Evolutionary conservation across 768 basidiomycete species (phyloP).

Genomic region (Thelephora aurantiotincta): DNA sequence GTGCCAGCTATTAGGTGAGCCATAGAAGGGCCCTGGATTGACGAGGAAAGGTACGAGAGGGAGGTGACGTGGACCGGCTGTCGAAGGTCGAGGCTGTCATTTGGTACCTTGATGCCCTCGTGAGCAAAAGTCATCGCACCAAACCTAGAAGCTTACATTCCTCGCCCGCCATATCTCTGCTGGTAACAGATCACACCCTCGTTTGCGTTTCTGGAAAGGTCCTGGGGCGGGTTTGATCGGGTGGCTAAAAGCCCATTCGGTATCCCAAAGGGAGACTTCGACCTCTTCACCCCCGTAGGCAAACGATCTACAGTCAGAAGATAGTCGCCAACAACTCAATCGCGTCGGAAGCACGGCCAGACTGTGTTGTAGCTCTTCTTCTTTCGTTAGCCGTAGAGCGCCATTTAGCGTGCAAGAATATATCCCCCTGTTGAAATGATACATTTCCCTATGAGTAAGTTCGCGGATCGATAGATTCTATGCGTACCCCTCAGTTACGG

Average conservation of each 20-base stretch:
- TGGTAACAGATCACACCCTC: constrained; percentile 40
- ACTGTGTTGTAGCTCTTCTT: constrained; percentile 15
- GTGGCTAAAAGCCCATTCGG: constrained; percentile 37
- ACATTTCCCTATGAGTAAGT: background rate
- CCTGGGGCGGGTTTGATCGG: constrained; percentile 8
- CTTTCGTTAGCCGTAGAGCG: constrained; percentile 38
- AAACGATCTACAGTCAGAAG: constrained; percentile 38
- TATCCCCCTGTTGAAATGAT: constrained; percentile 21
- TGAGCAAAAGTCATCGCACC: background rate
- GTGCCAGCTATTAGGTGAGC: constrained; percentile 60
- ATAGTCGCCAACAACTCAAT: constrained; percentile 53
- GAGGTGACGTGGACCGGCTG: constrained; percentile 68
- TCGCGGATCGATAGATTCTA: too few species aligned
- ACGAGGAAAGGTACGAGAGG: constrained; percentile 40
- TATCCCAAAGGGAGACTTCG: constrained; percentile 70
- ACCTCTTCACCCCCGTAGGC: constrained; percentile 82
- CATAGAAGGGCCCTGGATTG: constrained; percentile 14
- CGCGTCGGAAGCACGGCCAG: constrained; percentile 47
- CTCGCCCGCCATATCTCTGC: constrained; percentile 79
- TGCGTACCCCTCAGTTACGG: constrained; percentile 33
- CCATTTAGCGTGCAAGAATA: constrained; percentile 71
- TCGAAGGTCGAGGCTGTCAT: constrained; percentile 61
- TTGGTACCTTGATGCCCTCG: constrained; percentile 34
- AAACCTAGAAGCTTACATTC: constrained; percentile 34
- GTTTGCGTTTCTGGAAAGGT: constrained; percentile 41